Percentiles rank a stretch among this genome's conserved stretches.
Evolutionary conservation across 768 basidiomycete species (phyloP).

Genomic region (Tylopilus plumbeoviolaceoides): DNA sequence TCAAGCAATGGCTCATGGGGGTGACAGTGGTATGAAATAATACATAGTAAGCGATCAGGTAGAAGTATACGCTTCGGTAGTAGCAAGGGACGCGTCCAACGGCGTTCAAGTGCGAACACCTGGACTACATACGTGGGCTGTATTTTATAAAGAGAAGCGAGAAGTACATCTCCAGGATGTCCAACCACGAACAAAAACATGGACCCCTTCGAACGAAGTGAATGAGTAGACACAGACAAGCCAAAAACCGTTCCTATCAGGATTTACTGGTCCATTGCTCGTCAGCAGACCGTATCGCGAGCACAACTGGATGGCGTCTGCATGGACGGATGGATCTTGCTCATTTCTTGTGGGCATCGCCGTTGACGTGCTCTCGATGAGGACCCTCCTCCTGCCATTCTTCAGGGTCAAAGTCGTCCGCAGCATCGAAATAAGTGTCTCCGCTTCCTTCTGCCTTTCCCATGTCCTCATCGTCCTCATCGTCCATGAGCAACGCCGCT

Average conservation of each 20-base stretch:
- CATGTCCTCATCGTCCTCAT: slow-evolving; percentile 44
- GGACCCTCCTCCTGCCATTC: neutral
- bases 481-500: slow-evolving; percentile 60
- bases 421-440: slow-evolving; percentile 18
- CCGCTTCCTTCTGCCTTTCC: neutral
- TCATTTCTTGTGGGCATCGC: slow-evolving; percentile 19
- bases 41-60: neutral
- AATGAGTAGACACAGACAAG: neutral
- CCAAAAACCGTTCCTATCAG: neutral
- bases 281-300: neutral
- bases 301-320: neutral
- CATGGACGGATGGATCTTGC: neutral
- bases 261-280: neutral
- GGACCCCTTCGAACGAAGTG: neutral
- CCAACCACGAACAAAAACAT: neutral
- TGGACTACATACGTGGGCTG: neutral
- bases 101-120: neutral
- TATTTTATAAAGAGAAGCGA: neutral
- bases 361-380: slow-evolving; percentile 14
- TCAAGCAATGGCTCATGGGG: too few relatives aligned
- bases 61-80: neutral
- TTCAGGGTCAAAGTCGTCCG: neutral
- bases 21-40: neutral
- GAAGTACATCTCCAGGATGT: neutral
- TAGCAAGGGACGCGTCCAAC: neutral